Percentiles rank a stretch among this genome's conserved stretches.
These are phyloP conservation scores for Anthracocystis walkeri DNA, from an alignment of 1,284 basidiomycete species.

Conservation along the genomic window DNA sequence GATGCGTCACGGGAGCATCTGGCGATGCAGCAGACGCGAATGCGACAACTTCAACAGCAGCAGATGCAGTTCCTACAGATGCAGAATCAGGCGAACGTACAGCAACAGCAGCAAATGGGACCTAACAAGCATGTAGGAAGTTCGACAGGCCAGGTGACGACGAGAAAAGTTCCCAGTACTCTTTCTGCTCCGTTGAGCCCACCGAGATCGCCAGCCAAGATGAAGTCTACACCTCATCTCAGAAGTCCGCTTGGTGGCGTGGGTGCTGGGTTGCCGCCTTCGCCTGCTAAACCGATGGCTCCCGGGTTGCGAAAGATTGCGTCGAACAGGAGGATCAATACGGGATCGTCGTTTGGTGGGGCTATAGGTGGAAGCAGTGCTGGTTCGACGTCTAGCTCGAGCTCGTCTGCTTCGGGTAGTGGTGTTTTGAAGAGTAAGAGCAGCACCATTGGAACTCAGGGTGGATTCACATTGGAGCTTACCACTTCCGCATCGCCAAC, in stretches of 20 bases:
- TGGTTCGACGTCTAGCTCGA: constrained; percentile 22
- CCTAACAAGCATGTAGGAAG: constrained; percentile 8
- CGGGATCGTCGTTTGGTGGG: constrained; percentile 2
- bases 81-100: constrained; percentile 18
- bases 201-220: constrained; percentile 49
- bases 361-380: constrained; percentile 14
- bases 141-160: constrained; percentile 14
- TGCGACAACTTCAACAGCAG: constrained; percentile 46
- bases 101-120: not conserved
- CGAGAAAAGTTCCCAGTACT: constrained; percentile 29
- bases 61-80: constrained; percentile 33
- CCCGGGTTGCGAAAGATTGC: constrained; percentile 53
- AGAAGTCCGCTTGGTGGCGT: constrained; percentile 17
- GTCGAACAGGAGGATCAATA: constrained; percentile 44
- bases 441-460: constrained; percentile 14
- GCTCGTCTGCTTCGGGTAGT: constrained; percentile 23
- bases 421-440: constrained; percentile 8
- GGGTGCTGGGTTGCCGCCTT: constrained; percentile 23
- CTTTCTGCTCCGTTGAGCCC: constrained; percentile 38
- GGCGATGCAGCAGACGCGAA: constrained; percentile 29
- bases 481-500: constrained; percentile 42
- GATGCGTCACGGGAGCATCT: constrained; percentile 31
- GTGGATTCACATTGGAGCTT: constrained; percentile 39
- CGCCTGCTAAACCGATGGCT: constrained; percentile 17
- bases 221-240: constrained; percentile 54